Base-by-base conservation (phyloP, 2,329 filamentous ascomycete genomes). In the Fusarium denticulatum region DNA sequence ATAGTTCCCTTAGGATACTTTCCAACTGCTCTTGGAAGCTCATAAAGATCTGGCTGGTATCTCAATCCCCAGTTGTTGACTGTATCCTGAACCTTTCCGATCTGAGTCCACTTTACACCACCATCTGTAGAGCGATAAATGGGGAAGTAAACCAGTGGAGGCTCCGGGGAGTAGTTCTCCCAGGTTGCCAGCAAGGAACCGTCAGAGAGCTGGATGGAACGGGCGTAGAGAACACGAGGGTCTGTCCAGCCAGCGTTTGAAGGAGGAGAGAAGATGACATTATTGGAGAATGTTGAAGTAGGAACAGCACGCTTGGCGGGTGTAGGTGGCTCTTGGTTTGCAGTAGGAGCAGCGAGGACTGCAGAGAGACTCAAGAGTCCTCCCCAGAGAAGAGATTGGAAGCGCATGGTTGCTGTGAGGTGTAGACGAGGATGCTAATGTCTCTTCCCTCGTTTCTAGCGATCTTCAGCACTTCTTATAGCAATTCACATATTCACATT, bases 11-110 rank as follows among this genome's bases (percentile, higher is more conserved):
- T 86, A 3, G 86, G 82, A 78, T 87, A 93, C 5, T 85, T 83
- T 16, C 87, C 92, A 60, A 93, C 84, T 6, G 82, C 79, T 53
- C 87, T 82, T 0, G 89, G 87, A 11, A 94, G 85, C 72, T 90
- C 86, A 76, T 92, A 93, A 16, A 94, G 84, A 79, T 89, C 88
- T 0, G 92, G 92, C 78, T 94, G 92, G 77, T 93, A 93, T 32
- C 90, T 87, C 64, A 93, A 79, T n/a, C 92, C 92, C 83, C 88
- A 90, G 37, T 87, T 87, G 70, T 92, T 91, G 22, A 87, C 89
- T 62, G 87, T 85, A 77, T 94, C 92, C 16, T 88, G 84, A 9
- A 94, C 89, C 28, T 86, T 86, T 14, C 90, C 89, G 53, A 93
- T 84, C 77, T 91, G 86, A n/a, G 85, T 84, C 92, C 92, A 94